These are phyloP conservation scores for Aspergillus carlsbadensis DNA, from an alignment of 495 filamentous ascomycete species.

Conservation along the genomic window DNA sequence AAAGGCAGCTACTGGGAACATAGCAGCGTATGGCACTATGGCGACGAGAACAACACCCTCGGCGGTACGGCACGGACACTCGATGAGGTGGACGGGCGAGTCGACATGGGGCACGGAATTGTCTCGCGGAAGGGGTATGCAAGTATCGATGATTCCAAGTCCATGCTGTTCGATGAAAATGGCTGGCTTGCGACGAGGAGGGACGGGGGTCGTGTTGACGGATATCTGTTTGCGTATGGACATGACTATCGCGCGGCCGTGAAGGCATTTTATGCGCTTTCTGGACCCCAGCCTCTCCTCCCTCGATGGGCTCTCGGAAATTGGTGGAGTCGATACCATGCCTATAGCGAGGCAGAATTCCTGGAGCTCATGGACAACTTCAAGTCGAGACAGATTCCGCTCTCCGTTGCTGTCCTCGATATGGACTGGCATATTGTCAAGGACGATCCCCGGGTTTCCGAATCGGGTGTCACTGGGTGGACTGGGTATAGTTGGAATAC, in stretches of 20 bases:
- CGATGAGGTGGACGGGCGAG: slow-evolving; percentile 50
- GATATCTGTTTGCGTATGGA: slow-evolving; percentile 58
- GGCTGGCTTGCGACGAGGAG: slow-evolving; percentile 46
- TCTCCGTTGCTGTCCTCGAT: slow-evolving; percentile 56
- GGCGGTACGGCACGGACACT: slow-evolving; percentile 56
- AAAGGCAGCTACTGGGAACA: slow-evolving; percentile 32
- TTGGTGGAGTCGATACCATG: slow-evolving; percentile 63
- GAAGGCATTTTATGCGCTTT: slow-evolving; percentile 53
- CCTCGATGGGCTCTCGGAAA: slow-evolving; percentile 60
- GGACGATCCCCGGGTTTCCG: slow-evolving; percentile 29
- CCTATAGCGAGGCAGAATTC: slow-evolving; percentile 51
- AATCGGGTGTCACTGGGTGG: slow-evolving; percentile 42
- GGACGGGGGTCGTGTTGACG: slow-evolving; percentile 46
- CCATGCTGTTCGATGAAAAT: slow-evolving; percentile 53
- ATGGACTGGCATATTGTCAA: slow-evolving; percentile 63
- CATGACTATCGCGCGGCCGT: slow-evolving; percentile 54
- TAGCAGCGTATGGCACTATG: slow-evolving; percentile 46
- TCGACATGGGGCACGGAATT: slow-evolving; percentile 46
- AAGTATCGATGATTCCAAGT: slow-evolving; percentile 52
- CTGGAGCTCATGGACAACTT: slow-evolving; percentile 52
- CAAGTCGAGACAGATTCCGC: slow-evolving; percentile 42
- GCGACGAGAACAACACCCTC: slow-evolving; percentile 41
- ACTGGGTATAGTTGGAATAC: slow-evolving; percentile 63
- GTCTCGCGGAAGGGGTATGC: slow-evolving; percentile 47
- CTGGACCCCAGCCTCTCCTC: slow-evolving; percentile 53